A percentile compares a stretch with the other conserved stretches of the same genome.
These are phyloP conservation scores for Aureobasidium sp. DNA, from an alignment of 2,329 filamentous ascomycete species.

Conservation along the genomic window DNA sequence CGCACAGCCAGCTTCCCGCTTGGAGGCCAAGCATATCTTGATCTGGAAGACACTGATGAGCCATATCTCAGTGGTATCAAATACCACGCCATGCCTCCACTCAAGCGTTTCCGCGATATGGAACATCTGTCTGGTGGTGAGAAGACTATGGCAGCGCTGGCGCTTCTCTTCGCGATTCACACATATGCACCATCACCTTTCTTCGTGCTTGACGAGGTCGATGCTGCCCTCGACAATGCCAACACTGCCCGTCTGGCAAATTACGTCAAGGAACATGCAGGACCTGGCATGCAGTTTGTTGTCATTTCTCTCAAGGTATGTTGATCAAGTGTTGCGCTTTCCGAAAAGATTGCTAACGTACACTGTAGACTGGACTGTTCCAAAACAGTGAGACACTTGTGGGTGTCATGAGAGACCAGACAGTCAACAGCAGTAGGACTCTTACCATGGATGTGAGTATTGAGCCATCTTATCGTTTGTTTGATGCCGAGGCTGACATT, in stretches of 20 bases:
- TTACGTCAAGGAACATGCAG: constrained; percentile 89
- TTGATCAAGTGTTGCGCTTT: not conserved
- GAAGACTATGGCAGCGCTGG: constrained; percentile 96
- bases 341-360: not conserved
- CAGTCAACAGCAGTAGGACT: constrained; percentile 83
- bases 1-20: constrained; percentile 84
- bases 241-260: constrained; percentile 95
- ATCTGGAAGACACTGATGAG: constrained; percentile 93
- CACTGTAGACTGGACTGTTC: constrained; percentile 65
- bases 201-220: constrained; percentile 96
- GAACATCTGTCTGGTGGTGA: constrained; percentile 95
- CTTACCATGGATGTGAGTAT: constrained; percentile 87
- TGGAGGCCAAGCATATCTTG: constrained; percentile 81
- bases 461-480: not conserved
- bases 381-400: constrained; percentile 94
- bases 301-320: constrained; percentile 79
- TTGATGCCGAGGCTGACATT: not conserved
- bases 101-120: constrained; percentile 99
- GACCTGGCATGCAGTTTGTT: constrained; percentile 97
- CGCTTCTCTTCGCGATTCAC: constrained; percentile 94
- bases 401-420: constrained; percentile 91
- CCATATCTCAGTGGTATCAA: constrained; percentile 94
- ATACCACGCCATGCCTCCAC: constrained; percentile 96
- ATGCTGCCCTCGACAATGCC: constrained; percentile 94
- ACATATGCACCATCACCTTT: constrained; percentile 93